Evolutionary conservation across 495 filamentous ascomycete species (phyloP), one percentile per base, ranked within the genome.

Genomic region (Penicillium herquei): DNA sequence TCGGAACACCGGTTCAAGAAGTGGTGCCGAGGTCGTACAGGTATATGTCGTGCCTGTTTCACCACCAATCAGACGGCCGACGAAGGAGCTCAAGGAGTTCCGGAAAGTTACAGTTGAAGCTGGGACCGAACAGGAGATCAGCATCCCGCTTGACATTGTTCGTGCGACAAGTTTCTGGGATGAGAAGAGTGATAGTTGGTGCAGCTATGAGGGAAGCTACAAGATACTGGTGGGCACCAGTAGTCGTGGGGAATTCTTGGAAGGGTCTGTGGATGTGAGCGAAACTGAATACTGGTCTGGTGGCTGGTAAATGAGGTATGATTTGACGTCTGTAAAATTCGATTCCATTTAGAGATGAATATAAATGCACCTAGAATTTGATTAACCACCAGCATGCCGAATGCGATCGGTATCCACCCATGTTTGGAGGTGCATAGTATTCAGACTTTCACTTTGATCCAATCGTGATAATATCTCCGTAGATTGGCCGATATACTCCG

Each of bases 331-430:
- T 37, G 8, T 37, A 13, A 37, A 2, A 9, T 13, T 37, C 34
- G 1, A 2, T 9, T 37, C 21, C 21, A 26, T 37, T 8, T 43
- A 18, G 14, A 43, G 3, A 18, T 3, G 40, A 43, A 16, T 16
- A 10, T 18, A 43, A 18, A 43, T 43, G 14, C n/a, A n/a, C n/a
- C n/a, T n/a, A n/a, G n/a, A 18, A 43, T 16, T 7, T 21, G 0
- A 17, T 13, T 16, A 17, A 43, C 6, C 9, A 18, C 6, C 1
- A 7, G n/a, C n/a, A 17, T 43, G 8, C 40, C 17, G 1, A 39
- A 62, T 55, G 6, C 64, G 64, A 59, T 67, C 64, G 16, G 64
- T 64, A 48, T 67, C 63, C 9, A 62, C 51, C 63, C 63, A 66
- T 13, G 60, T 52, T 37, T 57, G 64, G 32, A 66, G 48, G 41